phyloP scores from a whole-genome alignment of 2,329 filamentous ascomycete genomes.

The Aaosphaeria arxii region DNA sequence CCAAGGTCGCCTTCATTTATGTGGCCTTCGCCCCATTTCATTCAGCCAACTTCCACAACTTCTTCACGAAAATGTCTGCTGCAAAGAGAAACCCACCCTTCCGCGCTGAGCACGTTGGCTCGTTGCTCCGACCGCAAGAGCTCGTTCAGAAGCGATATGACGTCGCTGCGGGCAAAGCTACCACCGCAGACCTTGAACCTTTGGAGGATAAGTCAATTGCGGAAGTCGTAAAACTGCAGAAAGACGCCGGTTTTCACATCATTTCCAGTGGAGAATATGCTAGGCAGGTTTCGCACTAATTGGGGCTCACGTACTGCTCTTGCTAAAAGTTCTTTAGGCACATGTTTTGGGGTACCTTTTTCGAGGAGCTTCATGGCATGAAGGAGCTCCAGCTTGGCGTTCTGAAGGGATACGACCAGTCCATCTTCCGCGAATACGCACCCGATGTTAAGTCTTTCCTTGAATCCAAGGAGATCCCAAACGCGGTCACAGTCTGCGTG shows the following conservation, averaged over 20 bases:
- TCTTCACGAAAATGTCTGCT: slow-evolving; percentile 27
- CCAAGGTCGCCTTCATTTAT: background rate
- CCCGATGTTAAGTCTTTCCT: slow-evolving; percentile 63
- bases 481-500: slow-evolving; percentile 55
- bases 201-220: slow-evolving; percentile 65
- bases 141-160: slow-evolving; percentile 59
- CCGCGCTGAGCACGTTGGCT: slow-evolving; percentile 71
- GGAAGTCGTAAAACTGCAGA: slow-evolving; percentile 63
- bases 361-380: slow-evolving; percentile 55
- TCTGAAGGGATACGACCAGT: slow-evolving; percentile 46
- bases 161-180: slow-evolving; percentile 50
- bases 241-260: slow-evolving; percentile 59
- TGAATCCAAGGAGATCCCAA: slow-evolving; percentile 53
- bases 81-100: slow-evolving; percentile 54
- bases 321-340: slow-evolving; percentile 23
- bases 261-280: slow-evolving; percentile 69
- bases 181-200: slow-evolving; percentile 45
- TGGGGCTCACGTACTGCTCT: background rate
- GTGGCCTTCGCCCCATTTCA: too few species aligned
- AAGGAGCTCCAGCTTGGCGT: slow-evolving; percentile 46
- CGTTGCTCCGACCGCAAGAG: slow-evolving; percentile 62
- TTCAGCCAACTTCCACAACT: slow-evolving; percentile 11
- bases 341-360: slow-evolving; percentile 58
- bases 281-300: slow-evolving; percentile 15
- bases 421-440: slow-evolving; percentile 57